Evolutionary conservation across 2,329 filamentous ascomycete genomes (phyloP), one percentile per base, ranked within the genome.

Genomic region (Paraphaeosphaeria minitans): DNA sequence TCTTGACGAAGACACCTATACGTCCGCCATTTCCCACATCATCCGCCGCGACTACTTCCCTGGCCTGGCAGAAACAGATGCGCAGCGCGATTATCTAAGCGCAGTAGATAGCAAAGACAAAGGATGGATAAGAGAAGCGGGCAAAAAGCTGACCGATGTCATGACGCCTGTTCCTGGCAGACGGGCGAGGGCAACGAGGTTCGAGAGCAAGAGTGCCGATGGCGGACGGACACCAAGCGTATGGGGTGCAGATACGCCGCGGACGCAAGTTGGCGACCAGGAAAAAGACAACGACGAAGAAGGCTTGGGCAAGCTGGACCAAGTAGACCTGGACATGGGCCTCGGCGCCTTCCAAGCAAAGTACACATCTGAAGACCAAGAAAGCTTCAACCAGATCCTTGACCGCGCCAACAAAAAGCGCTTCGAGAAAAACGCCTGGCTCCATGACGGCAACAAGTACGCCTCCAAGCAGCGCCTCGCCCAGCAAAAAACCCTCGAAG

Each of bases 11-110:
- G 94, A 99, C 67, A 88, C 90, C 54, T 99, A 99, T 77, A 95
- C 92, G 2, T 88, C 93, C 58, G 90, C 91, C 0, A 83, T 99
- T 29, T 97, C 93, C 0, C 89, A 95, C 67, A 98, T 99, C 73
- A 97, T 99, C 63, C 92, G 92, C 10, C 88, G 95, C 65, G 95
- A 99, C 81, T 99, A 96, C 81, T 99, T 98, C 71, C 95, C 95
- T 0, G 95, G 94, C 0, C 83, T 99, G 0, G 81, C 93, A 4
- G 93, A 98, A 75, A 89, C 88, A 14, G 88, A 96, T 68, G 89
- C 89, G 0, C 93, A 97, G 75, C 89, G 93, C 74, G 95, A 99
- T 69, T 98, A 97, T 67, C 82, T 99, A 31, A 89, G 96, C 70
- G 95, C 95, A 0, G 79, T 98, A 9, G 93, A 96, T 9, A 96